A percentile compares a stretch with the other conserved stretches of the same genome.
phyloP scores from a whole-genome alignment of 306 rosid genomes.

The Rubus parviflorus region DNA sequence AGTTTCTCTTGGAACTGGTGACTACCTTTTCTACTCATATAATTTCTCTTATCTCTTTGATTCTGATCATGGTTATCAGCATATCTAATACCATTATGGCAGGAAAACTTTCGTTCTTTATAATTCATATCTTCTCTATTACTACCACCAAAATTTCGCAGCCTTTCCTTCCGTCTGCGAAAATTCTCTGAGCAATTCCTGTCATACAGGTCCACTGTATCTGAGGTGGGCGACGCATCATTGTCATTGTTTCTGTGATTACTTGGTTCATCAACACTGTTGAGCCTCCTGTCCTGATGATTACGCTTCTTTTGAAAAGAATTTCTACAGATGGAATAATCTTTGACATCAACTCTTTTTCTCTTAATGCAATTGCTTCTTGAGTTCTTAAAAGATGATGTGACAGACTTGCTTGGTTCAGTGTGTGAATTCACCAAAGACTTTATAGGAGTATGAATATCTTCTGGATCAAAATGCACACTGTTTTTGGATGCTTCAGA shows the following conservation, averaged over 20 bases:
- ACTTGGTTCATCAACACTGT: constrained; percentile 25
- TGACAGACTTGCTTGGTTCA: constrained; percentile 28
- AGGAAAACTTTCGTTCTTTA: constrained; percentile 38
- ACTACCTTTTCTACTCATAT: constrained; percentile 28
- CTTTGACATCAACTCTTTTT: constrained; percentile 34
- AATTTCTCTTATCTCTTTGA: constrained; percentile 18
- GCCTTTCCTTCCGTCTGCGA: constrained; percentile 35
- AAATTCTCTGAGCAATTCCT: constrained; percentile 25
- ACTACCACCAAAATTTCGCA: constrained; percentile 25
- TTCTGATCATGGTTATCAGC: constrained; percentile 25
- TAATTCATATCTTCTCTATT: constrained; percentile 34
- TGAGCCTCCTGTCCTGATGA: constrained; percentile 29
- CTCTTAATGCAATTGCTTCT: constrained; percentile 29
- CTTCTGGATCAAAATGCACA: constrained; percentile 39
- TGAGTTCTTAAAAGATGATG: constrained; percentile 35
- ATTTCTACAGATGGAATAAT: constrained; percentile 39
- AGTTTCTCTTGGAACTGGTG: constrained; percentile 29
- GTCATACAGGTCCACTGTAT: constrained; percentile 34
- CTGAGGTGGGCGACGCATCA: constrained; percentile 29
- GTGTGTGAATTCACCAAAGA: constrained; percentile 31
- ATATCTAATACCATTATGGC: constrained; percentile 35
- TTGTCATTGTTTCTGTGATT: constrained; percentile 23
- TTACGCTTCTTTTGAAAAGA: constrained; percentile 31
- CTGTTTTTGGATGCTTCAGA: constrained; percentile 45
- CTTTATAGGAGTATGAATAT: constrained; percentile 34